These are phyloP conservation scores for Daedalea quercina DNA, from an alignment of 768 basidiomycete species.

Conservation along the genomic window DNA sequence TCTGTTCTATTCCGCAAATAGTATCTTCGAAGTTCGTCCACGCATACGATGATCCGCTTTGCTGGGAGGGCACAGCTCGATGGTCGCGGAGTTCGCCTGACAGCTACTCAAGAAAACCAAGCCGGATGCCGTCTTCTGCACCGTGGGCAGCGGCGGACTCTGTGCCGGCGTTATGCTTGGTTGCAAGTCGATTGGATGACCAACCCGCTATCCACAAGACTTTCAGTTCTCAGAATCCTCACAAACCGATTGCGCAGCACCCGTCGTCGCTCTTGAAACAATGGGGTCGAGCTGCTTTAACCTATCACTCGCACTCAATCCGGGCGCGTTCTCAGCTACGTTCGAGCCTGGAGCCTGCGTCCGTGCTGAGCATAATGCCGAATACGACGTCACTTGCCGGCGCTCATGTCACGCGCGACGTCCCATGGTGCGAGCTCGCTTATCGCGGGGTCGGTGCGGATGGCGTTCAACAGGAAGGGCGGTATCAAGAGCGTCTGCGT, in stretches of 20 bases:
- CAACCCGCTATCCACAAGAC: too few species aligned
- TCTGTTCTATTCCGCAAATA: constrained; percentile 16
- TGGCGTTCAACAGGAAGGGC: constrained; percentile 47
- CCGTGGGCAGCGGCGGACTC: constrained; percentile 71
- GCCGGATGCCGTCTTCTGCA: constrained; percentile 72
- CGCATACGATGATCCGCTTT: constrained; percentile 60
- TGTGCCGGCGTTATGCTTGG: constrained; percentile 65
- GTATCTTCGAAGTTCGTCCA: constrained; percentile 62
- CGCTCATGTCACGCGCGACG: constrained; percentile 57
- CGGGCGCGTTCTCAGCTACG: constrained; percentile 24
- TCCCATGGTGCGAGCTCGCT: constrained; percentile 70
- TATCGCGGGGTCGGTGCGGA: constrained; percentile 51
- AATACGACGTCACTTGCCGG: constrained; percentile 45
- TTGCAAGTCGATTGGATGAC: constrained; percentile 57
- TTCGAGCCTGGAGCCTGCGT: constrained; percentile 35
- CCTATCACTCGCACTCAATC: constrained; percentile 58
- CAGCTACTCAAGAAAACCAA: constrained; percentile 39
- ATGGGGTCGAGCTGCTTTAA: constrained; percentile 71
- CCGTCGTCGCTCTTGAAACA: constrained; percentile 62
- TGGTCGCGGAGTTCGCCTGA: constrained; percentile 54
- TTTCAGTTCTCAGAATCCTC: constrained; percentile 30
- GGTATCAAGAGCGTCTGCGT: constrained; percentile 52
- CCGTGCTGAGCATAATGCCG: constrained; percentile 31
- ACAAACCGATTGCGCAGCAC: constrained; percentile 33
- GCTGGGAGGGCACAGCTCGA: constrained; percentile 81